Evolutionary conservation across 768 basidiomycete species (phyloP), one percentile per base, ranked within the genome.

Genomic region (Suillus placidus): DNA sequence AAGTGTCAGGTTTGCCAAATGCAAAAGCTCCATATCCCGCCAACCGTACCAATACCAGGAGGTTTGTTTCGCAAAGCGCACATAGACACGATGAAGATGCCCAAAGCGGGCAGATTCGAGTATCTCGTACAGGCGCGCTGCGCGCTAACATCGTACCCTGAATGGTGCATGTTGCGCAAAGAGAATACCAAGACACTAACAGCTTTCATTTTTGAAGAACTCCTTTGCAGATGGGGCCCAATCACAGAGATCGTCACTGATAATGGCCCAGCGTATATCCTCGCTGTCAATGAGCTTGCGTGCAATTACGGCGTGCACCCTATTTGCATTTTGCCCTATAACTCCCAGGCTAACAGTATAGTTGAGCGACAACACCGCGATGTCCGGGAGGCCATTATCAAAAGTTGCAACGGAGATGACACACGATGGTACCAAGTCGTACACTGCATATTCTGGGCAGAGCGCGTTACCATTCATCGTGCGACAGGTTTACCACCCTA

Each of bases 141-240:
- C n/a, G n/a, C n/a, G n/a, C 32, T 70, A 0, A 55, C 63, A 0
- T 30, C 60, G 0, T 68, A 64, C 8, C 69, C 10, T n/a, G 79
- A 9, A 77, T 81, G 60, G 60, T 67, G 18, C 61, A 79, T 80
- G 77, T 64, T 74, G 3, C 63, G 74, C n/a, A 71, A 74, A 0
- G 69, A 77, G n/a, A 77, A 64, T 0, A 66, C 43, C 0, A 6
- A 37, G 1, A 57, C 64, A 0, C 6, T 40, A 13, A 3, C 37
- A 1, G 10, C 9, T 0, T 76, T 71, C 20, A 66, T 76, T 0
- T 73, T 71, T 13, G 61, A 72, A 26, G 69, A 73, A 5, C 37
- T 76, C 6, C 66, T 76, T 3, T 72, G 67, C 52, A 42, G 40
- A 42, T 42, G 40, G 40, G 40, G 40, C 3, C 40, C 40, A 6